Conservation (phyloP, 805 yeast species). For the Monosporozyma unispora region DNA sequence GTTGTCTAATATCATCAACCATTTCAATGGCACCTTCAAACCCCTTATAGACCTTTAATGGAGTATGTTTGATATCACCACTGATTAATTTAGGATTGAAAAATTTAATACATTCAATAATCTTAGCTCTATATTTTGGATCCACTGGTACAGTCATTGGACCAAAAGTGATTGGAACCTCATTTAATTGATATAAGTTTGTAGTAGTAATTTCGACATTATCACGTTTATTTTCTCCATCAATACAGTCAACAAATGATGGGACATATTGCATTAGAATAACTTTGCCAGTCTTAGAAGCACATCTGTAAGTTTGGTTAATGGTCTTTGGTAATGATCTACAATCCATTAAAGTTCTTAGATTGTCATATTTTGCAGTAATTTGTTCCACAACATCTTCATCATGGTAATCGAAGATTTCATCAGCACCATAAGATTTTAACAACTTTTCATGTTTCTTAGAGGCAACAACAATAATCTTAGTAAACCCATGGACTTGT, state of each 20-base stretch:
- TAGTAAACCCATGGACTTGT: slow-evolving; percentile 31
- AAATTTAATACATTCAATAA: slow-evolving; percentile 20
- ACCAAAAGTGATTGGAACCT: background rate
- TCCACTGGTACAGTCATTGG: slow-evolving; percentile 17
- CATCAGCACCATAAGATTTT: slow-evolving; percentile 39
- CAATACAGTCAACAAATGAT: slow-evolving; percentile 27
- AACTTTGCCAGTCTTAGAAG: background rate
- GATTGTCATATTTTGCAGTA: slow-evolving; percentile 21
- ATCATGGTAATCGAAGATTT: slow-evolving; percentile 40
- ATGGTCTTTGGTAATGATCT: slow-evolving; percentile 24
- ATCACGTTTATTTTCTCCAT: slow-evolving; percentile 24
- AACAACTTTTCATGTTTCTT: slow-evolving; percentile 34
- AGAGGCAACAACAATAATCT: slow-evolving; percentile 42
- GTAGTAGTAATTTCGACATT: slow-evolving; percentile 31
- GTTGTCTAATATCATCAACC: slow-evolving; percentile 14
- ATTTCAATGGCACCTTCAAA: slow-evolving; percentile 19
- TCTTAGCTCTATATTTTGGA: slow-evolving; percentile 16
- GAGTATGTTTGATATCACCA: slow-evolving; percentile 25
- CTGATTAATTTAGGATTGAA: slow-evolving; percentile 12
- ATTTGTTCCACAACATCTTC: slow-evolving; percentile 36
- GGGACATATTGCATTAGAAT: slow-evolving; percentile 26
- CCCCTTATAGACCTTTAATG: slow-evolving; percentile 26
- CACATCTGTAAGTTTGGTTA: slow-evolving; percentile 26
- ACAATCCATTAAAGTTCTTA: slow-evolving; percentile 26
- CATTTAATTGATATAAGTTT: background rate